Conservation (phyloP, 169 alveolate genomes). For the Amoebophrya sp. region DNA sequence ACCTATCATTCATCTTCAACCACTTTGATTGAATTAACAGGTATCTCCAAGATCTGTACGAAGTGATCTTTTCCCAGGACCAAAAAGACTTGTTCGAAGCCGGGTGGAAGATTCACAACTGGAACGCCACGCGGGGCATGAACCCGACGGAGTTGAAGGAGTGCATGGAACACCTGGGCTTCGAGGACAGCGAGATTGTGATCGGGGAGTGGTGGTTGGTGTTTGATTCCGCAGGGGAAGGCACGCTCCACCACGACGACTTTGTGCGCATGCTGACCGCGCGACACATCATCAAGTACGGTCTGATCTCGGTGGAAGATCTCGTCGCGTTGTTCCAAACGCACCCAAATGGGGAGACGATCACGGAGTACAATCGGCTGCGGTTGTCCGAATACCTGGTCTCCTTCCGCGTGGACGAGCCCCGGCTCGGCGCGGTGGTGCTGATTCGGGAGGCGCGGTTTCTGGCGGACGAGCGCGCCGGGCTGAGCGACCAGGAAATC, state of each 20-base stretch:
- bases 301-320: neutral
- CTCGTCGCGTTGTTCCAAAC: neutral
- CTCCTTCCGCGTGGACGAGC: neutral
- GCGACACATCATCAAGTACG: conserved; percentile 14
- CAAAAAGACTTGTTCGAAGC: neutral
- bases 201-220: conserved; percentile 17
- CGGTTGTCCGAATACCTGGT: neutral
- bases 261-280: neutral
- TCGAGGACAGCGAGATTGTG: conserved; percentile 4
- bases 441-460: neutral
- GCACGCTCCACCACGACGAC: neutral
- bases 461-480: neutral
- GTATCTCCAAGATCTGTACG: neutral
- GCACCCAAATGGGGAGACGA: neutral
- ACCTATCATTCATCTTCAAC: too few species aligned
- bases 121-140: neutral
- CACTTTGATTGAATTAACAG: neutral
- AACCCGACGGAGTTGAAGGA: neutral
- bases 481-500: neutral
- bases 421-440: neutral
- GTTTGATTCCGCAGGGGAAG: neutral
- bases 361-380: neutral
- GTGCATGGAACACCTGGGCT: neutral
- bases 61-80: neutral
- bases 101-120: neutral